Conservation (phyloP, 257 asterid species). For the Handroanthus guayacan region DNA sequence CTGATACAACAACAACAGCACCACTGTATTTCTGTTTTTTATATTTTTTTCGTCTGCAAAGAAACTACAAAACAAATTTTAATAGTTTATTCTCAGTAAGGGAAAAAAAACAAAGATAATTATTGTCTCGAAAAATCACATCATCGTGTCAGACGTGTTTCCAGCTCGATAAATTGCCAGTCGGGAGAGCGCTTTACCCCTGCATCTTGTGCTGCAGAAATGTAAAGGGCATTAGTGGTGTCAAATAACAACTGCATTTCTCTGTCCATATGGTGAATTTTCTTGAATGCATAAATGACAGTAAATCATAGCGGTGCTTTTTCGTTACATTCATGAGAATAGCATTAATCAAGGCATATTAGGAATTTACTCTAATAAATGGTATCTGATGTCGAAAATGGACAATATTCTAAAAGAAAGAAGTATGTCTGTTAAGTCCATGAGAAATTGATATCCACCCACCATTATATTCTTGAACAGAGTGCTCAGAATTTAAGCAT, state of each 20-base stretch:
- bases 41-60: constrained; percentile 40
- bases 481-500: constrained; percentile 46
- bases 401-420: constrained; percentile 29
- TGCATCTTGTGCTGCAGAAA: constrained; percentile 39
- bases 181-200: constrained; percentile 26
- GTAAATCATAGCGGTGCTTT: constrained; percentile 4
- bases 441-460: constrained; percentile 40
- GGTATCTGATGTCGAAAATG: constrained; percentile 20
- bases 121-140: constrained; percentile 35
- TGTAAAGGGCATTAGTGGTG: constrained; percentile 22
- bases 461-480: constrained; percentile 49
- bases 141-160: constrained; percentile 50
- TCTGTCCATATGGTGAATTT: constrained; percentile 2
- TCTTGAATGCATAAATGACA: constrained; percentile 5
- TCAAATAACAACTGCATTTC: constrained; percentile 1
- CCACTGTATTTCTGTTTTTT: constrained; percentile 48
- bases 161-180: constrained; percentile 49
- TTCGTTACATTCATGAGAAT: constrained; percentile 11
- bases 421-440: constrained; percentile 26
- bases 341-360: neutral
- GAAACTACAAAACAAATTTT: constrained; percentile 38
- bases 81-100: neutral
- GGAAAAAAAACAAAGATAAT: neutral
- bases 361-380: constrained; percentile 24
- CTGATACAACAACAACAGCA: constrained; percentile 43